Base-by-base conservation (phyloP, 331 rosid species). In the Malus hybrid region DNA sequence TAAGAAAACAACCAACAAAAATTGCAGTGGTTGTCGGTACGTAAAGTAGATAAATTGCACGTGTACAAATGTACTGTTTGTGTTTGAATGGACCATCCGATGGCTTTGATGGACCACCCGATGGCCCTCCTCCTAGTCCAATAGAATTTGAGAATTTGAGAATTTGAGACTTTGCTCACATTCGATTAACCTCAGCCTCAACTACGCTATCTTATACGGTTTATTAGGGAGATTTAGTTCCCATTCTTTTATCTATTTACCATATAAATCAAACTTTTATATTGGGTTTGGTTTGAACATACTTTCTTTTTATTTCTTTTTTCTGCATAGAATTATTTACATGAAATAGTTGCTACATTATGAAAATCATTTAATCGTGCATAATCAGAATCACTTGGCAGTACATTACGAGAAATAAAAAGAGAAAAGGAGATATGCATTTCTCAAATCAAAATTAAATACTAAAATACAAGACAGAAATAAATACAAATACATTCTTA, bases 401-500 rank as follows among this genome's bases (percentile, higher is more conserved):
- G 11, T 0, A 0, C 0, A 12, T 39, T 1, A 39, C 3, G 12
- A 39, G 1, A 36, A 36, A 36, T 7, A 36, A 0, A 36, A 39
- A 39, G 4, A 39, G 1, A 39, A 39, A 8, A 0, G 0, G 12
- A 39, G 12, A 39, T 39, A 2, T 39, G 48, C 5, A 42, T 42
- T 42, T 42, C 10, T 29, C 5, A 32, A 71, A n/a, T 42, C 28
- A 59, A 59, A 34, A 27, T 27, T 28, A 28, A 62, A 74, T 50
- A 63, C 29, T 20, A 34, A 32, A 8, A 48, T 54, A 66, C 59
- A 75, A 33, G 5, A 22, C 15, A 71, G 33, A 71, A 14, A 50
- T 16, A 61, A 29, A 42, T 74, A 52, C 64, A 65, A 73, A 64
- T 79, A 83, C 85, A 90, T 93, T 93, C 96, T 91, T 88, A 81